Conservation (phyloP, 2,329 filamentous ascomycete genomes). For the Ophiostoma ips region DNA sequence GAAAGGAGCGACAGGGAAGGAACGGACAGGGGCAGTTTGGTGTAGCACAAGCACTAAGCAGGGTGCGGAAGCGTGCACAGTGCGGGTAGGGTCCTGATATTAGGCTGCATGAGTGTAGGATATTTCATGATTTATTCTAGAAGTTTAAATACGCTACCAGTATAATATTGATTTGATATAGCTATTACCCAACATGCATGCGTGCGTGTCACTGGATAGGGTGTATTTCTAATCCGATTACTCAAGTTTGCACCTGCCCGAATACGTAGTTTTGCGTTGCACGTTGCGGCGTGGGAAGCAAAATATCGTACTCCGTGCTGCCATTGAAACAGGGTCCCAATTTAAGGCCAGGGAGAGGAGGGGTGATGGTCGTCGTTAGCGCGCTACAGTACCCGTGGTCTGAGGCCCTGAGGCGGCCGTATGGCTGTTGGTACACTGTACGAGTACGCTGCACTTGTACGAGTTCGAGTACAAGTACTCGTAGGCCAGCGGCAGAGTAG, state of each 20-base stretch:
- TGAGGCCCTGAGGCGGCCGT: not conserved
- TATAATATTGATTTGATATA: too few species aligned
- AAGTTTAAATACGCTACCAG: too few species aligned
- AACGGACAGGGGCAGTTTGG: slow-evolving; percentile 2
- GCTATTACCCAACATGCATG: too few species aligned
- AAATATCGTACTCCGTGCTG: not conserved
- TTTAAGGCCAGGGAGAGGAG: not conserved
- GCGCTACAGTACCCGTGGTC: slow-evolving; percentile 1
- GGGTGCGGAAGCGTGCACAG: not conserved
- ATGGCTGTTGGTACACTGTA: not conserved
- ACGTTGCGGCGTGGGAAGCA: not conserved
- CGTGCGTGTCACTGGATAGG: too few species aligned
- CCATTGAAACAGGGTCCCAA: slow-evolving; percentile 6
- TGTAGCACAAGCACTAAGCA: slow-evolving; percentile 3
- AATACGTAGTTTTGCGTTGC: too few species aligned
- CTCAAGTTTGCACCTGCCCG: not conserved
- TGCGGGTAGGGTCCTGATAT: not conserved
- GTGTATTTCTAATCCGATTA: too few species aligned
- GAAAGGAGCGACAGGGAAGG: not conserved
- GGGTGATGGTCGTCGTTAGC: slow-evolving; percentile 4
- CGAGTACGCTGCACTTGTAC: not conserved
- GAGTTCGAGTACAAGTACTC: too few species aligned
- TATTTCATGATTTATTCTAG: too few species aligned
- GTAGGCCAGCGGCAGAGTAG: too few species aligned
- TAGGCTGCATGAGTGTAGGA: not conserved